phyloP scores from a whole-genome alignment of 2,329 filamentous ascomycete genomes.

The Penicillium sclerotiorum region DNA sequence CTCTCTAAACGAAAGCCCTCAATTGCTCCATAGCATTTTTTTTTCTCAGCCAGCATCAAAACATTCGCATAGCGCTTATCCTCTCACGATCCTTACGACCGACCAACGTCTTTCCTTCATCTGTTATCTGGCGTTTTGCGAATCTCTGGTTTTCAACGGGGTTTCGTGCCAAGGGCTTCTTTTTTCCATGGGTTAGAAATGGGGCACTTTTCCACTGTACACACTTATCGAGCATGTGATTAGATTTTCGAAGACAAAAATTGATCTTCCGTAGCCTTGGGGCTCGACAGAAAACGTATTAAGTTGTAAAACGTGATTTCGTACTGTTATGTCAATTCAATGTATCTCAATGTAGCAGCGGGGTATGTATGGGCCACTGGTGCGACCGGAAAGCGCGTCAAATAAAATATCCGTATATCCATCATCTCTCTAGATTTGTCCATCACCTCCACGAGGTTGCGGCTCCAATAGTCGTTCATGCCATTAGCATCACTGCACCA shows the following conservation, averaged over 20 bases:
- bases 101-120: slow-evolving; percentile 22
- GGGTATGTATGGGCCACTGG: slow-evolving; percentile 5
- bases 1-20: slow-evolving; percentile 27
- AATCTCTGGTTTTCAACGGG: neutral
- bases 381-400: slow-evolving; percentile 4
- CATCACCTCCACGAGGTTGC: neutral
- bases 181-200: neutral
- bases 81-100: slow-evolving; percentile 27
- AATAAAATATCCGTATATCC: neutral
- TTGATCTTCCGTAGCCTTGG: too few species aligned
- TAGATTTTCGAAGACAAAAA: slow-evolving; percentile 10
- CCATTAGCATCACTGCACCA: neutral
- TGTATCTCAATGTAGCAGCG: slow-evolving; percentile 3
- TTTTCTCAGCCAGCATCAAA: slow-evolving; percentile 16
- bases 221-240: slow-evolving; percentile 4
- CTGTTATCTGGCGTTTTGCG: slow-evolving; percentile 5
- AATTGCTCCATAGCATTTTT: neutral
- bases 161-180: neutral
- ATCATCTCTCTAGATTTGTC: neutral
- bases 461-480: too few species aligned
- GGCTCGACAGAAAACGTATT: neutral
- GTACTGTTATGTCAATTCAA: neutral
- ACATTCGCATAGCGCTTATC: slow-evolving; percentile 13
- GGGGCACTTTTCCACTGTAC: slow-evolving; percentile 2
- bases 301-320: neutral